A percentile compares a stretch with the other conserved stretches of the same genome.
phyloP scores from a whole-genome alignment of 768 basidiomycete species.

The Russula emetica region DNA sequence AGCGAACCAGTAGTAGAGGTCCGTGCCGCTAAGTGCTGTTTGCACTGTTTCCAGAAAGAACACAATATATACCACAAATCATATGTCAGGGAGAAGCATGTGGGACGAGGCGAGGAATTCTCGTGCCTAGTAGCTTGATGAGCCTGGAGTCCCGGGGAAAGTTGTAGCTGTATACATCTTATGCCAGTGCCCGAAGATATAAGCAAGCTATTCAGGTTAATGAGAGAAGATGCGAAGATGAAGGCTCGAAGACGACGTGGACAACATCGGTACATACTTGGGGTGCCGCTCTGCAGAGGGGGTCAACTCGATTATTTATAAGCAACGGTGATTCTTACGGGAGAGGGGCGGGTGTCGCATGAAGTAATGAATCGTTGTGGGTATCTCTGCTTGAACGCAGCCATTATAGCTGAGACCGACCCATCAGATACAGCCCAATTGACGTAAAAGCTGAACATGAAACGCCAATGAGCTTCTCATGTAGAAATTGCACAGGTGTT shows the following conservation, averaged over 20 bases:
- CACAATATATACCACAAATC: slow-evolving; percentile 29
- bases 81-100: background rate
- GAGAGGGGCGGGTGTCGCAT: background rate
- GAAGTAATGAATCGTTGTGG: background rate
- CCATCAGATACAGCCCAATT: background rate
- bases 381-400: background rate
- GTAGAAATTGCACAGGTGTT: too few relatives aligned
- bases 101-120: background rate
- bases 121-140: slow-evolving; percentile 14
- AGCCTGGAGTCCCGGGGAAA: slow-evolving; percentile 6
- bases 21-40: slow-evolving; percentile 29
- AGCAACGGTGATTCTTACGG: background rate
- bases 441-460: background rate
- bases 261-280: background rate
- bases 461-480: background rate
- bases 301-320: background rate
- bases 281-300: slow-evolving; percentile 7
- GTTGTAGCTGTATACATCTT: slow-evolving; percentile 21
- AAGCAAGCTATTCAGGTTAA: background rate
- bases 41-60: slow-evolving; percentile 31
- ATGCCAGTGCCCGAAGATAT: background rate
- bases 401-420: slow-evolving; percentile 6
- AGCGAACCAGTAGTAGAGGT: slow-evolving; percentile 33
- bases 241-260: background rate
- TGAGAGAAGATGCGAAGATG: background rate